Evolutionary conservation across 2,329 filamentous ascomycete species (phyloP).

Genomic region (Pochonia chlamydosporia): DNA sequence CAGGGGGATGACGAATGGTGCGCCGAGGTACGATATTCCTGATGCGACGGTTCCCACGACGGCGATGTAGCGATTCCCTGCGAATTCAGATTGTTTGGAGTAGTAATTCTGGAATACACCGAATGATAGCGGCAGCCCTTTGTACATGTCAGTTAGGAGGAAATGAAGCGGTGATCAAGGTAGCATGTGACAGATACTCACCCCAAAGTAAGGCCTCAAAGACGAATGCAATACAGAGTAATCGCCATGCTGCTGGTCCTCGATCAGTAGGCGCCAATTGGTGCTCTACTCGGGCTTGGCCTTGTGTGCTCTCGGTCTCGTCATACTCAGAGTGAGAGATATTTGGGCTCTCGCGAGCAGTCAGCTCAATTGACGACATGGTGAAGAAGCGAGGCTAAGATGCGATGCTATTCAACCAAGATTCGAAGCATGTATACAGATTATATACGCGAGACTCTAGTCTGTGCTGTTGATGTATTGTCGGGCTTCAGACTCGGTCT

Average conservation of each 20-base stretch:
- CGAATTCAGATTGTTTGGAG: slow-evolving; percentile 20
- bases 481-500: too few relatives aligned
- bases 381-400: too few relatives aligned
- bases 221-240: slow-evolving; percentile 17
- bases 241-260: slow-evolving; percentile 17
- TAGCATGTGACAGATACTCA: slow-evolving; percentile 1
- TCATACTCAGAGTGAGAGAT: too few relatives aligned
- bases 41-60: slow-evolving; percentile 22
- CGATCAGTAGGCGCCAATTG: slow-evolving; percentile 13
- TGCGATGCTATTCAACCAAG: too few relatives aligned
- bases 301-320: too few relatives aligned
- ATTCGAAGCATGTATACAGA: too few relatives aligned
- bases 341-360: too few relatives aligned
- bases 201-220: slow-evolving; percentile 20
- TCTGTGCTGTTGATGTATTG: too few relatives aligned
- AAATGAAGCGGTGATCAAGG: not conserved
- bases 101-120: slow-evolving; percentile 26
- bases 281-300: too few relatives aligned
- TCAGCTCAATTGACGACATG: too few relatives aligned
- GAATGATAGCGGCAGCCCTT: slow-evolving; percentile 23
- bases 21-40: slow-evolving; percentile 26
- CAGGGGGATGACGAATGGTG: slow-evolving; percentile 25
- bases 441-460: too few relatives aligned
- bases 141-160: not conserved
- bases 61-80: slow-evolving; percentile 17